Conservation (phyloP, 306 rosid species). For the Abrus precatorius region DNA sequence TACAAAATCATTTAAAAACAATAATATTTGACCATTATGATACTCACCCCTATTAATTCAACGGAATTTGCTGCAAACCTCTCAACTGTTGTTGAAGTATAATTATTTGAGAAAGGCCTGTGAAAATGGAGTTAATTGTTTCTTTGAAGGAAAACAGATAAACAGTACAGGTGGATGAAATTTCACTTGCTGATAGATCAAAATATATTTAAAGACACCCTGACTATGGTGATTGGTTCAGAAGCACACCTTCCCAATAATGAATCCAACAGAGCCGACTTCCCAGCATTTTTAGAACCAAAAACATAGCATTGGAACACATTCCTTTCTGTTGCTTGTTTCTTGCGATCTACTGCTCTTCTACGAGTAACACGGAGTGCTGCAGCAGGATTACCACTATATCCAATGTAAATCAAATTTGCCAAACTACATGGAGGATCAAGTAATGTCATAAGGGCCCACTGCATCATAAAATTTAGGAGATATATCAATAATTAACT, state of each 20-base stretch:
- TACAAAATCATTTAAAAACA: constrained; percentile 36
- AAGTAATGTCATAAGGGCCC: constrained; percentile 91
- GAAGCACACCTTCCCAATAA: constrained; percentile 80
- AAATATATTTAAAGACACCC: constrained; percentile 36
- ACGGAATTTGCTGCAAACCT: constrained; percentile 74
- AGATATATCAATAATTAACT: constrained; percentile 48
- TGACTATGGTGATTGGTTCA: constrained; percentile 44
- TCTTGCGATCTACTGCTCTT: constrained; percentile 76
- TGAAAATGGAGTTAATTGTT: constrained; percentile 42
- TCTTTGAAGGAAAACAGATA: constrained; percentile 45
- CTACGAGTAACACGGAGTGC: constrained; percentile 82
- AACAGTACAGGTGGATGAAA: constrained; percentile 38
- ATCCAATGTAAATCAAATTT: constrained; percentile 89
- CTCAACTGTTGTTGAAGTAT: constrained; percentile 64
- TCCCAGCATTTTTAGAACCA: constrained; percentile 88
- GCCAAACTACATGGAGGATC: constrained; percentile 83
- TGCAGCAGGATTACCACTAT: constrained; percentile 82
- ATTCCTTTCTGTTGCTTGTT: constrained; percentile 78
- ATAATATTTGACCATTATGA: constrained; percentile 32
- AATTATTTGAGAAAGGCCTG: constrained; percentile 79
- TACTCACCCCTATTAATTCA: constrained; percentile 80
- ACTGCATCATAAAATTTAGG: constrained; percentile 64
- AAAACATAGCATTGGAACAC: constrained; percentile 91
- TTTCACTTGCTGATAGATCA: constrained; percentile 16
- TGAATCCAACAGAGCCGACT: constrained; percentile 83